A percentile compares a stretch with the other conserved stretches of the same genome.
These are phyloP conservation scores for Ceraceosorus guamensis DNA, from an alignment of 1,284 basidiomycete genomes.

Conservation along the genomic window DNA sequence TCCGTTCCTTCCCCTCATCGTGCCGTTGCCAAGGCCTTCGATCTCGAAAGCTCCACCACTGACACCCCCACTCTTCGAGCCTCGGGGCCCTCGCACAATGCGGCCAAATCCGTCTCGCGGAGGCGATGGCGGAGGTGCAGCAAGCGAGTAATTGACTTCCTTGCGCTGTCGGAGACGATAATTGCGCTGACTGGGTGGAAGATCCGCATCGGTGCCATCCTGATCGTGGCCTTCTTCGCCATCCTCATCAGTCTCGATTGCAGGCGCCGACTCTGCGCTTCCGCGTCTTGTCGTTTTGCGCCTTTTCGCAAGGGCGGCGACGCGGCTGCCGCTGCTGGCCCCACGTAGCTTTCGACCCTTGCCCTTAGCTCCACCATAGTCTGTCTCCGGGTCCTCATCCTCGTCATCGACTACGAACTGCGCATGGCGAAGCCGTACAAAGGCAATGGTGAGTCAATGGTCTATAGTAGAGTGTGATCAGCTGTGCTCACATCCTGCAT, in stretches of 20 bases:
- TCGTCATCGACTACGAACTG: constrained; percentile 5
- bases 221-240: constrained; percentile 30
- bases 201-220: constrained; percentile 6
- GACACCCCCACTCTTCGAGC: not conserved
- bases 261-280: constrained; percentile 15
- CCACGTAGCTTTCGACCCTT: not conserved
- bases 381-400: constrained; percentile 6
- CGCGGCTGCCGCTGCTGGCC: not conserved
- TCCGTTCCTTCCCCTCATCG: constrained; percentile 26
- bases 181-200: not conserved
- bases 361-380: not conserved
- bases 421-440: not conserved
- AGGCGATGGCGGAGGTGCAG: constrained; percentile 33
- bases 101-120: constrained; percentile 39
- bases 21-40: constrained; percentile 9
- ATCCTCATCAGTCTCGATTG: constrained; percentile 9
- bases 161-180: constrained; percentile 44
- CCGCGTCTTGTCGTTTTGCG: constrained; percentile 2
- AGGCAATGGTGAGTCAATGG: not conserved
- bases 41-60: constrained; percentile 1
- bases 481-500: not conserved
- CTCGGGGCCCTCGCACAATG: not conserved
- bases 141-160: constrained; percentile 43
- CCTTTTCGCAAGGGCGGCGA: not conserved
- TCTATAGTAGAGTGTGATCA: not conserved